Base-by-base conservation (phyloP, 345 rosid genomes). In the Populus davidiana region DNA sequence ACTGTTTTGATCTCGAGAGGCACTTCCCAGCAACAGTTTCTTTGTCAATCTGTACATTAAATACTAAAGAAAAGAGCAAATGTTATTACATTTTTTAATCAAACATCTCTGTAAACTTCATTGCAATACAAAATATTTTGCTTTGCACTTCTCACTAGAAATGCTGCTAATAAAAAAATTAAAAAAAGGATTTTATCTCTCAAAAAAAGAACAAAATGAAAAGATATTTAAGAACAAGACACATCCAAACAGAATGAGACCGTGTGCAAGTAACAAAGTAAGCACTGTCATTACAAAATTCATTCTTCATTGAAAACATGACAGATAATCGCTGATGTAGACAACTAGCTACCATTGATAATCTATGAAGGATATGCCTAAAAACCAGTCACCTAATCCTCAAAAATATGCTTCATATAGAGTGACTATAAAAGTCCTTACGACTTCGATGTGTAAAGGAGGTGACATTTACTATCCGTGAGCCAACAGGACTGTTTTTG, bases 371-470 rank as follows among this genome's bases (percentile, higher is more conserved):
- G 61, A 50, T 44, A 74, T 39, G 36, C 2, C 52, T 21, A 78
- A 73, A 21, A 43, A 33, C 6, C 25, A 64, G 81, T 18, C 71
- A 69, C 66, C 49, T 33, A 50, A 56, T 71, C 63, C 64, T 2
- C 23, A 54, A 18, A 73, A 65, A 52, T 66, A 66, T 49, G 31
- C n/a, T 70, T 63, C 31, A 39, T 11, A 59, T 16, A 71, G 31
- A 44, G 11, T 43, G 35, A 61, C 38, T 44, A 43, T 16, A 36
- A 68, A 74, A 21, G 44, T 68, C 70, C 77, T 82, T 75, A 95
- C 99, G 87, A 72, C 75, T 80, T 77, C 92, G 88, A 85, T 96
- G 99, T 3, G 99, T 96, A 73, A 96, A 96, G 43, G 97, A 96
- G 12, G 98, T 86, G 49, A 93, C 96, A 84, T 96, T 93, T 66